These are phyloP conservation scores for Melampsora americana DNA, from an alignment of 1,284 basidiomycete species.

Conservation along the genomic window DNA sequence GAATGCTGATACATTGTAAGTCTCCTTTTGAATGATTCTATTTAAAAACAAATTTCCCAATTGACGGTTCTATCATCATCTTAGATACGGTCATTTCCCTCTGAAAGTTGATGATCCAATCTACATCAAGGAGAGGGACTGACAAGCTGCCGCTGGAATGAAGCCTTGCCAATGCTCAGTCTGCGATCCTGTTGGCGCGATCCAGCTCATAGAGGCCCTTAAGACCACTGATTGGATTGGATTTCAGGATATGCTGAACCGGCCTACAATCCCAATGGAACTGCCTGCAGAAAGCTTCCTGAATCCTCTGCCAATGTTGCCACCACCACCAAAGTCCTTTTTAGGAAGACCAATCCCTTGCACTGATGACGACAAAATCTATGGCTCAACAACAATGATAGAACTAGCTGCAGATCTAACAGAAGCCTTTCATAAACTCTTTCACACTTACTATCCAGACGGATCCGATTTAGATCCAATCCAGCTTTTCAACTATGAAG, in stretches of 20 bases:
- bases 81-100: background rate
- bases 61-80: background rate
- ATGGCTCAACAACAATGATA: background rate
- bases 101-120: conserved; percentile 15
- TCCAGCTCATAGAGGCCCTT: background rate
- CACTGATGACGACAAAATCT: background rate
- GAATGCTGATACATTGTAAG: background rate
- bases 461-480: background rate
- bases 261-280: background rate
- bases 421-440: background rate
- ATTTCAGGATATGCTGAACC: background rate
- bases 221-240: background rate
- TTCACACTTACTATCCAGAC: background rate
- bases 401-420: background rate
- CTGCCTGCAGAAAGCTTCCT: background rate
- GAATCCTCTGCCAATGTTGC: background rate
- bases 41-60: background rate
- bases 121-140: conserved; percentile 12
- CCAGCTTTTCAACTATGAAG: background rate
- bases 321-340: background rate
- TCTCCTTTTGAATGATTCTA: background rate
- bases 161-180: background rate
- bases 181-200: conserved; percentile 2
- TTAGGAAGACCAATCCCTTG: background rate
- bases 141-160: conserved; percentile 1